These are phyloP conservation scores for Ogataea corticis DNA, from an alignment of 805 yeast species.

Conservation along the genomic window DNA sequence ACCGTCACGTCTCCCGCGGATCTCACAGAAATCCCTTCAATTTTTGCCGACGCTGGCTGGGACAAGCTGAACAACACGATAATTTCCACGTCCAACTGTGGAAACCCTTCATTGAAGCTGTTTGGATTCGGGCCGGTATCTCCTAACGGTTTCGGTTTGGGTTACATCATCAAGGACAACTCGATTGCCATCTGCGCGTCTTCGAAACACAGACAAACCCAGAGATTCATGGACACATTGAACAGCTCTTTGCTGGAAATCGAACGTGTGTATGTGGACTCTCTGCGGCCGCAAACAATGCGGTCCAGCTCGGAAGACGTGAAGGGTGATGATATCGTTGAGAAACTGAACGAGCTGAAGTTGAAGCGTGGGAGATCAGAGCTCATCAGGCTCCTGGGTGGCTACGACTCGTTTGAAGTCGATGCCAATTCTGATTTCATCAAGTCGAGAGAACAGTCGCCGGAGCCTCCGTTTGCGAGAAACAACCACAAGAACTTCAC, in stretches of 20 bases:
- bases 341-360: slow-evolving; percentile 21
- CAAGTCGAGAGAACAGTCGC: slow-evolving; percentile 59
- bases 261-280: slow-evolving; percentile 46
- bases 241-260: slow-evolving; percentile 61
- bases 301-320: background rate
- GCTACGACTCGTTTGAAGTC: slow-evolving; percentile 83
- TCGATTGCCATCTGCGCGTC: slow-evolving; percentile 79
- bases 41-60: slow-evolving; percentile 89
- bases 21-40: slow-evolving; percentile 56
- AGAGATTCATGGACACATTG: slow-evolving; percentile 70
- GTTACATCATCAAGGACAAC: slow-evolving; percentile 81
- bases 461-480: slow-evolving; percentile 46
- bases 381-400: slow-evolving; percentile 57
- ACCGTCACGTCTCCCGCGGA: slow-evolving; percentile 24
- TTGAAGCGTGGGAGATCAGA: slow-evolving; percentile 26
- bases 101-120: slow-evolving; percentile 81
- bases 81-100: slow-evolving; percentile 85
- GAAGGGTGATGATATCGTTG: slow-evolving; percentile 17
- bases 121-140: slow-evolving; percentile 93
- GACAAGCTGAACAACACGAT: slow-evolving; percentile 77
- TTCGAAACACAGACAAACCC: slow-evolving; percentile 86
- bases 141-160: slow-evolving; percentile 91
- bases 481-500: slow-evolving; percentile 28
- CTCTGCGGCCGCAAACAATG: slow-evolving; percentile 20
- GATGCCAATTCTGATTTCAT: slow-evolving; percentile 52